Percentiles rank a stretch among this genome's conserved stretches.
phyloP scores from a whole-genome alignment of 768 basidiomycete genomes.

The Tremella yokohamensis region DNA sequence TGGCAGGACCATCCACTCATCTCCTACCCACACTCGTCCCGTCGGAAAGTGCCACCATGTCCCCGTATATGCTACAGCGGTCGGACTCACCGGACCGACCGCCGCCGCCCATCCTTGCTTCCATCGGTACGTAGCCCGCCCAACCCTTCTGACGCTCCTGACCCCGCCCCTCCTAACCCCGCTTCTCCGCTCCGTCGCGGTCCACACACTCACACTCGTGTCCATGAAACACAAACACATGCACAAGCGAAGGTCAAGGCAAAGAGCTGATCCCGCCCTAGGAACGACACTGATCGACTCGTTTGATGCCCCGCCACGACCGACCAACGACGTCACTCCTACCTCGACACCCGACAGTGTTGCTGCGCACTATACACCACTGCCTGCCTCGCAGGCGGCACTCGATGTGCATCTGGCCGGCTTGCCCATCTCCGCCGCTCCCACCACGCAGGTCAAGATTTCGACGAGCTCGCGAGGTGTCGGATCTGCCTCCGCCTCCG shows the following conservation, averaged over 20 bases:
- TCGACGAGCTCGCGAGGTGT: not conserved
- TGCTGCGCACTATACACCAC: slow-evolving; percentile 1
- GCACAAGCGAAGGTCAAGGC: not conserved
- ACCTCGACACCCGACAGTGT: not conserved
- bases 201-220: too few species aligned
- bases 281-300: slow-evolving; percentile 40
- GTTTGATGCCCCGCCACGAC: slow-evolving; percentile 31
- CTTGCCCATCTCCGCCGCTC: not conserved
- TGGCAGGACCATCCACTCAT: too few species aligned
- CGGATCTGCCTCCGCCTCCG: slow-evolving; percentile 2
- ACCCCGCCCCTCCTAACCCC: not conserved
- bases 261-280: slow-evolving; percentile 2
- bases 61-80: not conserved
- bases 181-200: too few species aligned
- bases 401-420: not conserved
- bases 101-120: slow-evolving; percentile 22
- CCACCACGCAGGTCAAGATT: not conserved
- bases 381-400: not conserved
- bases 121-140: slow-evolving; percentile 34
- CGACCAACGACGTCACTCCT: slow-evolving; percentile 10
- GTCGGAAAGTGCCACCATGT: slow-evolving; percentile 5
- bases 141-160: not conserved
- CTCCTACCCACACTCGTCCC: too few species aligned
- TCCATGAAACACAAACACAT: not conserved
- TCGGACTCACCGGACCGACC: not conserved